Conservation (phyloP, 2,329 filamentous ascomycete genomes). For the Beauveria australis region DNA sequence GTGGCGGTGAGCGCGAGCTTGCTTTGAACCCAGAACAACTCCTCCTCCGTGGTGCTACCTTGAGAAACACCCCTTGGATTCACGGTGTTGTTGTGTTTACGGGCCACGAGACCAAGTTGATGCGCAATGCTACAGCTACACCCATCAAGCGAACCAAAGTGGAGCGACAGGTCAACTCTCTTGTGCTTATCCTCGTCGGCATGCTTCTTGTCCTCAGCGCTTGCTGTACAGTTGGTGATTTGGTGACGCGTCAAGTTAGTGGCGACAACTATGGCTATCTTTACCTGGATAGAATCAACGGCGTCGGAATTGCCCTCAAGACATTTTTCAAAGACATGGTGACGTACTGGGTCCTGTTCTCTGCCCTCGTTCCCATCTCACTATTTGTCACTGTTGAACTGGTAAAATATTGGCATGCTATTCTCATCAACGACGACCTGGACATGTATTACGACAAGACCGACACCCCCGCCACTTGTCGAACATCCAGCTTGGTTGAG, state of each 20-base stretch:
- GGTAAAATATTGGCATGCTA: conserved; percentile 97
- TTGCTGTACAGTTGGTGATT: conserved; percentile 83
- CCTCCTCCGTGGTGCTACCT: conserved; percentile 81
- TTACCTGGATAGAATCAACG: conserved; percentile 52
- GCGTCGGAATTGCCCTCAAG: conserved; percentile 46
- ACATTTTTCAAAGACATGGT: conserved; percentile 92
- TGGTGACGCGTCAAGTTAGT: conserved; percentile 64
- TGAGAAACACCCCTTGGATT: conserved; percentile 95
- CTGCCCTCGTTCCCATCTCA: conserved; percentile 91
- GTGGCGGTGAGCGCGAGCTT: conserved; percentile 88
- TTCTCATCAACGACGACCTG: conserved; percentile 92
- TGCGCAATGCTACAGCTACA: conserved; percentile 94
- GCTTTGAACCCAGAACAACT: conserved; percentile 87
- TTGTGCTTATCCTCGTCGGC: conserved; percentile 81
- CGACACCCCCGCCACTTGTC: conserved; percentile 90
- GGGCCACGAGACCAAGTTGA: conserved; percentile 95
- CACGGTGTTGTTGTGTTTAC: conserved; percentile 89
- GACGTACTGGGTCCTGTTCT: conserved; percentile 98
- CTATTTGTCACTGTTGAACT: conserved; percentile 96
- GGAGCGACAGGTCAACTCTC: conserved; percentile 84
- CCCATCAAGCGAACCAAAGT: conserved; percentile 98
- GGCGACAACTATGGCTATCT: conserved; percentile 64
- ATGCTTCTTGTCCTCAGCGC: conserved; percentile 80
- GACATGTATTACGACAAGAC: conserved; percentile 97
- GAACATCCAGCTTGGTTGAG: conserved; percentile 93